Percentiles rank a stretch among this genome's conserved stretches.
phyloP scores from a whole-genome alignment of 2,329 filamentous ascomycete species.

The Trichoderma oligosporum region DNA sequence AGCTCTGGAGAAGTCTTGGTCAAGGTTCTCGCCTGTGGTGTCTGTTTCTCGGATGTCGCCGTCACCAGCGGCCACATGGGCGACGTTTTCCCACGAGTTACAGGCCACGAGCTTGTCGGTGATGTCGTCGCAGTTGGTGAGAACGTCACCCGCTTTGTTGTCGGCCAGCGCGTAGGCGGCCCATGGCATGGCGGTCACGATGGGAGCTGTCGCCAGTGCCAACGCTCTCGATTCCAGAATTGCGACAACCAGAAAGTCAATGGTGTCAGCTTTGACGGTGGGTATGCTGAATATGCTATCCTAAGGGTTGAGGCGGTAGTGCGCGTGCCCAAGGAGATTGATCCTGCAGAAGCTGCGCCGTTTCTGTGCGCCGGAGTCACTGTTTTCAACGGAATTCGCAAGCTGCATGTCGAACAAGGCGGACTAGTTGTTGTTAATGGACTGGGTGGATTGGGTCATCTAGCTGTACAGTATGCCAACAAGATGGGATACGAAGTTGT shows the following conservation, averaged over 20 bases:
- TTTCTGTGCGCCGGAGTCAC: conserved; percentile 63
- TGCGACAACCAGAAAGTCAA: conserved; percentile 62
- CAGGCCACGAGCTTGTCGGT: conserved; percentile 69
- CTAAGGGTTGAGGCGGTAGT: conserved; percentile 59
- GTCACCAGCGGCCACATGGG: conserved; percentile 49
- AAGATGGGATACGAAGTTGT: conserved; percentile 73
- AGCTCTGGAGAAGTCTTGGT: conserved; percentile 60
- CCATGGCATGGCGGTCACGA: conserved; percentile 53
- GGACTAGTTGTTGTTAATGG: conserved; percentile 59
- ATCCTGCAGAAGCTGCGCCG: conserved; percentile 53
- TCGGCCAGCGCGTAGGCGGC: conserved; percentile 61
- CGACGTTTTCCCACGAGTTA: conserved; percentile 55
- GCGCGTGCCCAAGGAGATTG: conserved; percentile 48
- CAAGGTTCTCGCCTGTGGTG: conserved; percentile 68
- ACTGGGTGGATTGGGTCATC: conserved; percentile 70
- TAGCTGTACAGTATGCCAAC: conserved; percentile 71
- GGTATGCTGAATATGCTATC: conserved; percentile 62
- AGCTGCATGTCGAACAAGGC: conserved; percentile 50
- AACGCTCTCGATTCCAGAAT: conserved; percentile 62
- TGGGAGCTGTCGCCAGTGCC: conserved; percentile 58
- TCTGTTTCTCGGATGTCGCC: conserved; percentile 62
- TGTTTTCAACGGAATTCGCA: conserved; percentile 58
- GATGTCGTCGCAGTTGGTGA: conserved; percentile 57
- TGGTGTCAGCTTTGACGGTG: conserved; percentile 63
- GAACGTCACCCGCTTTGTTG: conserved; percentile 51